Evolutionary conservation across 2,329 filamentous ascomycete genomes (phyloP).

Genomic region (Metarhizium humberi): DNA sequence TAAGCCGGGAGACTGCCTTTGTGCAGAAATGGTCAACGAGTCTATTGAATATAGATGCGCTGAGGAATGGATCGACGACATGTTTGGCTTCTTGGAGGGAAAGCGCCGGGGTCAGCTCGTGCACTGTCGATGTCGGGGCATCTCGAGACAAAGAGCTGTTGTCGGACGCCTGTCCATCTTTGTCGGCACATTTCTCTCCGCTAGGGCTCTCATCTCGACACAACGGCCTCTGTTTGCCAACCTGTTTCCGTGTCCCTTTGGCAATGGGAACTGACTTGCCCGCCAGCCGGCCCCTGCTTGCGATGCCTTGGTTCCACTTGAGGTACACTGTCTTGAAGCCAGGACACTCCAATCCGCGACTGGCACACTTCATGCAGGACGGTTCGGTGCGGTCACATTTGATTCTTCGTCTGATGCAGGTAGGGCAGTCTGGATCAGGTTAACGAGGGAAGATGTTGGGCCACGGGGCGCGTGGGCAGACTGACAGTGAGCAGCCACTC

Average conservation of each 20-base stretch:
- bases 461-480: not conserved
- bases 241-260: not conserved
- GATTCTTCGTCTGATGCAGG: conserved; percentile 11
- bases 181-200: no score
- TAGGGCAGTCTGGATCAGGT: conserved; percentile 9
- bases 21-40: conserved; percentile 11
- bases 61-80: not conserved
- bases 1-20: conserved; percentile 11
- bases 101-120: not conserved
- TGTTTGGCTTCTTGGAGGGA: not conserved
- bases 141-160: no score
- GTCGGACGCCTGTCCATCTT: no score
- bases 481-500: conserved; percentile 10
- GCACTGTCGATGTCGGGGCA: no score
- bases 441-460: not conserved
- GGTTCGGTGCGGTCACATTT: conserved; percentile 13
- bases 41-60: conserved; percentile 7
- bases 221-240: not conserved
- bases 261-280: conserved; percentile 8
- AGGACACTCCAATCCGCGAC: conserved; percentile 9
- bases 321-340: conserved; percentile 11
- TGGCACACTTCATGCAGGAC: conserved; percentile 11
- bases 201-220: no score
- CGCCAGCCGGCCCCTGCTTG: conserved; percentile 11
- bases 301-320: conserved; percentile 14